These are phyloP conservation scores for Metarhizium humberi DNA, from an alignment of 2,329 filamentous ascomycete species.

Conservation along the genomic window DNA sequence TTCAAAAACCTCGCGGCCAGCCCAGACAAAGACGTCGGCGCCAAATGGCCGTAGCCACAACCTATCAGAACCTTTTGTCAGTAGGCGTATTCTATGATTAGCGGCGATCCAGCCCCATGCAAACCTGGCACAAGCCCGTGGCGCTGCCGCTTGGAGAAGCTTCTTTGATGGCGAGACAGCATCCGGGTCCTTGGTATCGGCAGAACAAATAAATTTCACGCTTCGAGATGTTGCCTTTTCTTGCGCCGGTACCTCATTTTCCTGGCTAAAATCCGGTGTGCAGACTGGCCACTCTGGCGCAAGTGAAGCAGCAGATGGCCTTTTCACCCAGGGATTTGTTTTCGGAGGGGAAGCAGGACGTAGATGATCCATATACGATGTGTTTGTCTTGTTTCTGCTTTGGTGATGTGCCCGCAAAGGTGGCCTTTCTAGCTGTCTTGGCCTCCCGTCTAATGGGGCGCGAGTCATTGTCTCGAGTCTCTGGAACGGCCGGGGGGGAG, in stretches of 20 bases:
- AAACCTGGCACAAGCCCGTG: slow-evolving; percentile 18
- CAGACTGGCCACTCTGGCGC: not conserved
- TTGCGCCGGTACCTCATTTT: not conserved
- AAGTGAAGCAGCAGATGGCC: not conserved
- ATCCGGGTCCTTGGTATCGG: not conserved
- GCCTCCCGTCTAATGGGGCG: not conserved
- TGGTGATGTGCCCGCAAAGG: slow-evolving; percentile 18
- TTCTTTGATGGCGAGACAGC: slow-evolving; percentile 9
- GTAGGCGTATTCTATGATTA: not conserved
- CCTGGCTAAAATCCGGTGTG: not conserved
- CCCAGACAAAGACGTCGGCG: slow-evolving; percentile 21
- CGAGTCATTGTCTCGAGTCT: not conserved
- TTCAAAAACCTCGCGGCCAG: slow-evolving; percentile 13
- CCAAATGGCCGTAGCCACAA: slow-evolving; percentile 23
- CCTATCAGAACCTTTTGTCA: slow-evolving; percentile 8
- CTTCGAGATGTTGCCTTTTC: not conserved
- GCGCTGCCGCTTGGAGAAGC: slow-evolving; percentile 16
- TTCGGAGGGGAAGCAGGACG: slow-evolving; percentile 24
- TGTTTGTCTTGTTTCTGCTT: not conserved
- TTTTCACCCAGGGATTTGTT: slow-evolving; percentile 20
- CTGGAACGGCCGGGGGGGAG: not conserved
- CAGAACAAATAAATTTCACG: not conserved
- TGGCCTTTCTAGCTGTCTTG: not conserved
- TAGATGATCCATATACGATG: slow-evolving; percentile 8
- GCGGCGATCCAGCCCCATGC: not conserved